Percentiles rank a stretch among this genome's conserved stretches.
Conservation (phyloP, 2,329 filamentous ascomycete genomes). For the Calonectria pteridis region DNA sequence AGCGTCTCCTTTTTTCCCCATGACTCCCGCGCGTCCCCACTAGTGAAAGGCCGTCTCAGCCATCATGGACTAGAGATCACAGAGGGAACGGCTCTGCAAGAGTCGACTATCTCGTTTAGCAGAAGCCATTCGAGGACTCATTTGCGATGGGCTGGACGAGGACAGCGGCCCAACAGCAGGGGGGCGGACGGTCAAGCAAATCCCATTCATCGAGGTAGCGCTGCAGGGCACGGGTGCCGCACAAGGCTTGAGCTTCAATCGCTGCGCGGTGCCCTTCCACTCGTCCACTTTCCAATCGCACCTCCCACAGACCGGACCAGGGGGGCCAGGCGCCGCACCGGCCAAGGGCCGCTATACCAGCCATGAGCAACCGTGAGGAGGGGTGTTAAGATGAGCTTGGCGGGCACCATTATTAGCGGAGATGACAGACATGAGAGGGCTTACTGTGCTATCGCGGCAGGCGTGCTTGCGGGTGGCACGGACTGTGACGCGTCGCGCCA, state of each 20-base stretch:
- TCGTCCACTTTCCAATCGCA: slow-evolving; percentile 16
- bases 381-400: slow-evolving; percentile 47
- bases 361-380: slow-evolving; percentile 33
- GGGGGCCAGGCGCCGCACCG: slow-evolving; percentile 43
- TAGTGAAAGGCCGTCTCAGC: slow-evolving; percentile 13
- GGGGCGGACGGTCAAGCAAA: slow-evolving; percentile 9
- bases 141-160: not conserved
- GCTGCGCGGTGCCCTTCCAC: slow-evolving; percentile 17
- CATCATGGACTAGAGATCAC: not conserved
- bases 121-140: slow-evolving; percentile 15
- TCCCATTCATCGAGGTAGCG: slow-evolving; percentile 25
- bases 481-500: slow-evolving; percentile 14
- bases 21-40: slow-evolving; percentile 17
- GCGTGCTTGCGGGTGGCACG: not conserved
- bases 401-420: slow-evolving; percentile 48
- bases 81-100: not conserved
- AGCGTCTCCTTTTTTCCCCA: slow-evolving; percentile 26
- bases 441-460: slow-evolving; percentile 33
- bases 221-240: slow-evolving; percentile 27
- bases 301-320: slow-evolving; percentile 25
- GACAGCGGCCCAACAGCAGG: not conserved
- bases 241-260: slow-evolving; percentile 25
- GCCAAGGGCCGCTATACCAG: slow-evolving; percentile 35
- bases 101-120: slow-evolving; percentile 17
- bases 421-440: slow-evolving; percentile 42